Percentiles rank a stretch among this genome's conserved stretches.
Evolutionary conservation across 1,284 basidiomycete species (phyloP).

Genomic region (Cutaneotrichosporon sp.): DNA sequence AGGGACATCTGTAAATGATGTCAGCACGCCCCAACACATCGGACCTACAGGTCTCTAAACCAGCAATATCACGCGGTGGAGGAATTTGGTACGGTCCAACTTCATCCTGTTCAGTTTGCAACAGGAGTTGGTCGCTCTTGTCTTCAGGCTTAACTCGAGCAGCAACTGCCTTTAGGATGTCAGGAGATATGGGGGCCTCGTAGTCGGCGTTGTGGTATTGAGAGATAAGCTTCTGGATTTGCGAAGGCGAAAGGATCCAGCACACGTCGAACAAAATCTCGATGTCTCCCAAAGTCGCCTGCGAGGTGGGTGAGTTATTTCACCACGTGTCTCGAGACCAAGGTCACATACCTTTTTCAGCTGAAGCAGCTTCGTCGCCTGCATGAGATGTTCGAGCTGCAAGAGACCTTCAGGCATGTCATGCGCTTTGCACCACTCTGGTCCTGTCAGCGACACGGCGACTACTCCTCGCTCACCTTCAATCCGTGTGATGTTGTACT

Average conservation of each 20-base stretch:
- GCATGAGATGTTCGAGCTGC: conserved; percentile 98
- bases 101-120: conserved; percentile 91
- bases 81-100: conserved; percentile 63
- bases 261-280: conserved; percentile 99
- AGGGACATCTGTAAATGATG: conserved; percentile 30
- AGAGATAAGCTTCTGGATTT: conserved; percentile 97
- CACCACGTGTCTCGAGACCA: background rate
- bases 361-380: conserved; percentile 96
- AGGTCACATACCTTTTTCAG: conserved; percentile 77
- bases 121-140: conserved; percentile 87
- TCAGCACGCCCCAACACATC: background rate
- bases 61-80: conserved; percentile 44
- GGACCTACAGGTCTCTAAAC: conserved; percentile 47
- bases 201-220: conserved; percentile 96
- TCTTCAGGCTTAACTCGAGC: conserved; percentile 90
- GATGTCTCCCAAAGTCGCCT: conserved; percentile 88
- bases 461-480: conserved; percentile 59
- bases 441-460: too few relatives aligned
- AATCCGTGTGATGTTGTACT: conserved; percentile 96
- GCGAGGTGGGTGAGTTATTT: background rate
- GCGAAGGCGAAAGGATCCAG: conserved; percentile 99
- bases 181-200: conserved; percentile 90
- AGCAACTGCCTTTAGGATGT: conserved; percentile 93
- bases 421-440: conserved; percentile 83
- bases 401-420: conserved; percentile 99